phyloP scores from a whole-genome alignment of 345 rosid species.

The Ricinus communis region DNA sequence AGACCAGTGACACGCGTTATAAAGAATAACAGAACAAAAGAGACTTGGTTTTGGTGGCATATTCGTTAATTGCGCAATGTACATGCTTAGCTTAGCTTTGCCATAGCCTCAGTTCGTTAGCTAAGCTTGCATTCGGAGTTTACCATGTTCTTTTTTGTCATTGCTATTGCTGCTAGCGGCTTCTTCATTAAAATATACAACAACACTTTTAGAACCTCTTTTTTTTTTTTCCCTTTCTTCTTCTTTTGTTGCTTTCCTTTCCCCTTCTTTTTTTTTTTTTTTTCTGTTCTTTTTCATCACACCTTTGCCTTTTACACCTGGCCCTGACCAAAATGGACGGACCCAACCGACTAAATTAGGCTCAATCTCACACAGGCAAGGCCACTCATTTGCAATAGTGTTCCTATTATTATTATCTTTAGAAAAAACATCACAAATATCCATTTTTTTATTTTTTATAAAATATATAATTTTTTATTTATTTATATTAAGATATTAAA shows the following conservation, averaged over 20 bases:
- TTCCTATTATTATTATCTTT: too few relatives aligned
- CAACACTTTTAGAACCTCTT: background rate
- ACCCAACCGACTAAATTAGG: too few relatives aligned
- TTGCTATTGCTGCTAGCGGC: background rate
- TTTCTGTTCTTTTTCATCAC: too few relatives aligned
- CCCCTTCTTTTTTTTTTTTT: too few relatives aligned
- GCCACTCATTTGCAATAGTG: too few relatives aligned
- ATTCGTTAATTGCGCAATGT: slow-evolving; percentile 33
- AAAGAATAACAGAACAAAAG: slow-evolving; percentile 2
- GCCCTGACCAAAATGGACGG: too few relatives aligned
- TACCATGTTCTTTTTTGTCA: background rate
- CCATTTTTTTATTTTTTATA: too few relatives aligned
- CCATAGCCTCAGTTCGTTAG: background rate
- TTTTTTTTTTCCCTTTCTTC: background rate
- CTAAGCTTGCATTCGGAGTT: slow-evolving; percentile 5
- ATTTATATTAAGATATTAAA: too few relatives aligned
- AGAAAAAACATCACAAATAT: too few relatives aligned
- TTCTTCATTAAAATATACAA: background rate
- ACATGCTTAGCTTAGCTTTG: slow-evolving; percentile 18
- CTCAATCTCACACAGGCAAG: too few relatives aligned
- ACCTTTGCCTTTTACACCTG: too few relatives aligned
- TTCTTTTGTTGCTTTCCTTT: background rate
- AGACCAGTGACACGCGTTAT: background rate
- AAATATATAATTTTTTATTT: too few relatives aligned
- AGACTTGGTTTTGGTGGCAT: slow-evolving; percentile 14